phyloP scores from a whole-genome alignment of 2,329 filamentous ascomycete genomes.

The Albifimbria verrucaria region DNA sequence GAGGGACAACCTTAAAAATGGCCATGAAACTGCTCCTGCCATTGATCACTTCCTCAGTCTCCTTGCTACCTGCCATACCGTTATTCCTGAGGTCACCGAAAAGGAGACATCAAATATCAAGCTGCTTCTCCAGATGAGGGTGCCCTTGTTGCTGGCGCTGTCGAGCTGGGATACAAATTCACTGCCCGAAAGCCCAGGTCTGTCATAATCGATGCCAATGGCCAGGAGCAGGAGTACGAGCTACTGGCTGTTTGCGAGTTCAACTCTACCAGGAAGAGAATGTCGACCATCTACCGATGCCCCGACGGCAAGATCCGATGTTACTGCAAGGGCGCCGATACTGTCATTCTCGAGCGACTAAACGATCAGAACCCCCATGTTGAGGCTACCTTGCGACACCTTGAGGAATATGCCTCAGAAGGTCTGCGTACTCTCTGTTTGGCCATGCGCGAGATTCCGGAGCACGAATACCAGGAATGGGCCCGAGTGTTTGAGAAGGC shows the following conservation, averaged over 20 bases:
- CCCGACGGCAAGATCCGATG: slow-evolving; percentile 92
- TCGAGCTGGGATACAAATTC: slow-evolving; percentile 83
- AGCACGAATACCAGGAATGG: slow-evolving; percentile 88
- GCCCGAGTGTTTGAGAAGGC: slow-evolving; percentile 81
- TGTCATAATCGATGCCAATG: slow-evolving; percentile 78
- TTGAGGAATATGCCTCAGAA: slow-evolving; percentile 98
- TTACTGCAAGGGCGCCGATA: slow-evolving; percentile 96
- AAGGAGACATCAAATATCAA: slow-evolving; percentile 91
- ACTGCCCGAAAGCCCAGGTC: slow-evolving; percentile 83
- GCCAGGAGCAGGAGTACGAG: slow-evolving; percentile 76
- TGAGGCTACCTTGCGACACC: slow-evolving; percentile 84
- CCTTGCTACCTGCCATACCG: slow-evolving; percentile 89
- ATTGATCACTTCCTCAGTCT: slow-evolving; percentile 83
- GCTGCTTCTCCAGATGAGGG: slow-evolving; percentile 96
- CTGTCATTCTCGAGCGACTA: slow-evolving; percentile 91
- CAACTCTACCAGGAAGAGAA: slow-evolving; percentile 89
- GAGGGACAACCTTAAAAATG: slow-evolving; percentile 61
- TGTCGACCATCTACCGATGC: slow-evolving; percentile 96
- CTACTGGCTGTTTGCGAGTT: slow-evolving; percentile 97
- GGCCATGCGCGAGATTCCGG: slow-evolving; percentile 88
- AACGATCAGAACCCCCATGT: slow-evolving; percentile 80
- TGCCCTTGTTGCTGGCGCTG: slow-evolving; percentile 89
- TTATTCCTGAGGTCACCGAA: slow-evolving; percentile 86
- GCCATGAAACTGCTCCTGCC: slow-evolving; percentile 45
- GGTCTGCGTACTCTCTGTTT: slow-evolving; percentile 92